A percentile compares a stretch with the other conserved stretches of the same genome.
These are phyloP conservation scores for Mucor saturninus DNA, from an alignment of 371 early-diverging fungal species.

Conservation along the genomic window DNA sequence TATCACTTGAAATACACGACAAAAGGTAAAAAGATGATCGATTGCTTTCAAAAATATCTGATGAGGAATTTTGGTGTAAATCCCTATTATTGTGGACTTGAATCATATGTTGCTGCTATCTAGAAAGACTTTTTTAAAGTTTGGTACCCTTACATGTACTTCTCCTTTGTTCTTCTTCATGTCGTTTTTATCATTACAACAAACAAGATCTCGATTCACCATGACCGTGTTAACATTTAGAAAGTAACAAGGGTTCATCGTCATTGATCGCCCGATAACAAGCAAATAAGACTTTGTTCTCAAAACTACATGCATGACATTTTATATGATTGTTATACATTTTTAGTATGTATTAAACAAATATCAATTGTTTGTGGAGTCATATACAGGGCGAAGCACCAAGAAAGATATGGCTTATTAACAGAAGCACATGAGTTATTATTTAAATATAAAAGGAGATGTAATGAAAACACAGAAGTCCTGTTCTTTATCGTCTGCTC, in stretches of 20 bases:
- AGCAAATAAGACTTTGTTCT: neutral
- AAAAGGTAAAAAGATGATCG: constrained; percentile 6
- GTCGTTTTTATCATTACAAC: neutral
- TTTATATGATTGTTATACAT: too few relatives aligned
- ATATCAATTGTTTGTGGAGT: too few relatives aligned
- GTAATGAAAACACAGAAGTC: neutral
- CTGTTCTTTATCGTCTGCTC: neutral
- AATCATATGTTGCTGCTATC: neutral
- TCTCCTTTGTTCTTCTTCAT: neutral
- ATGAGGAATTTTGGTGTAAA: neutral
- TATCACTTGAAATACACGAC: neutral
- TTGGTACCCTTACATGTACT: neutral
- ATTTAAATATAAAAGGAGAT: constrained; percentile 1
- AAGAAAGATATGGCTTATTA: neutral
- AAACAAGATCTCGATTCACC: constrained; percentile 2
- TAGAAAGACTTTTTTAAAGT: neutral
- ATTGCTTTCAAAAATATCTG: neutral
- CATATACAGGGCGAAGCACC: too few relatives aligned
- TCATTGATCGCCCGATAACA: neutral
- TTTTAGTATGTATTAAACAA: too few relatives aligned
- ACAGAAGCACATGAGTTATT: constrained; percentile 4
- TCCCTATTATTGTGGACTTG: neutral
- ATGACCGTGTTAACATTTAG: neutral
- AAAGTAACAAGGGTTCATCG: neutral
- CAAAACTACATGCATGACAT: too few relatives aligned